These are phyloP conservation scores for Boletus reticulatus DNA, from an alignment of 768 basidiomycete genomes.

Conservation along the genomic window DNA sequence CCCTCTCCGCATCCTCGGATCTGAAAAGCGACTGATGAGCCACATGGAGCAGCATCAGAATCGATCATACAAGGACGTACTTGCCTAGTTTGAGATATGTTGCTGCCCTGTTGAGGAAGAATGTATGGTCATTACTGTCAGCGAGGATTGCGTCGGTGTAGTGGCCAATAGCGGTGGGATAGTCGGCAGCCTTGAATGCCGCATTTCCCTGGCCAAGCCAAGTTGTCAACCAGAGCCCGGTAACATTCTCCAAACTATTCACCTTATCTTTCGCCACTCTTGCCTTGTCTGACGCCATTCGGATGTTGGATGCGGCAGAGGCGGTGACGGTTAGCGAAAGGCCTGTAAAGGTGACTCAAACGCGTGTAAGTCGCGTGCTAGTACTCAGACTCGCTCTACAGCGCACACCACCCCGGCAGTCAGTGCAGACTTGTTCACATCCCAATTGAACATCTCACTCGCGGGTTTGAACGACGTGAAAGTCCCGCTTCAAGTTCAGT, in stretches of 20 bases:
- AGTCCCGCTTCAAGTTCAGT: background rate
- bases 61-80: constrained; percentile 49
- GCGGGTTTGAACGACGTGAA: background rate
- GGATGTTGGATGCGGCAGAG: background rate
- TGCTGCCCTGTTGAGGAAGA: constrained; percentile 84
- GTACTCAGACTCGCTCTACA: too few species aligned
- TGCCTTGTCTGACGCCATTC: constrained; percentile 37
- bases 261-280: constrained; percentile 34
- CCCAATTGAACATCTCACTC: background rate
- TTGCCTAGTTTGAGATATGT: constrained; percentile 94
- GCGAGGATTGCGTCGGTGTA: constrained; percentile 80
- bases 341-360: background rate
- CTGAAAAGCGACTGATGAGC: constrained; percentile 36
- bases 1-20: constrained; percentile 75
- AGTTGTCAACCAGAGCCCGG: background rate
- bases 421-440: too few species aligned
- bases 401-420: too few species aligned
- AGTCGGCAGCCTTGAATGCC: constrained; percentile 82
- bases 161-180: constrained; percentile 75
- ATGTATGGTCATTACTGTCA: constrained; percentile 69
- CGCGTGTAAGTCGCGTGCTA: too few species aligned
- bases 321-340: constrained; percentile 6
- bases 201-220: constrained; percentile 67
- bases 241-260: background rate
- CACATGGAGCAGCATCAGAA: background rate